Evolutionary conservation across 331 rosid genomes (phyloP).

Genomic region (Prunus yedoensis): DNA sequence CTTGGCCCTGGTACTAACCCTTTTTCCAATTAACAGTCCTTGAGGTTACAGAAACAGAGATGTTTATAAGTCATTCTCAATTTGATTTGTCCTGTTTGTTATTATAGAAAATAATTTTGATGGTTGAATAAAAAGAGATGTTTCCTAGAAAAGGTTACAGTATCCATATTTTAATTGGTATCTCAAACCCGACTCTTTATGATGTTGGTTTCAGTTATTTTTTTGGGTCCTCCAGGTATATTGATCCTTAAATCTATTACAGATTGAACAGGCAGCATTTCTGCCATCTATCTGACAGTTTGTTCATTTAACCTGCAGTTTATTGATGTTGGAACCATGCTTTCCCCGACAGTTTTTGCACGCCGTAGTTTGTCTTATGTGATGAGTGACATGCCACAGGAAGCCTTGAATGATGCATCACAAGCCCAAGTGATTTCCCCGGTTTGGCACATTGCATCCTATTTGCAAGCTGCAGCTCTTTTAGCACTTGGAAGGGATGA

Average conservation of each 20-base stretch:
- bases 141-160: not conserved
- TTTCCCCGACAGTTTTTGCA: slow-evolving; percentile 79
- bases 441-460: slow-evolving; percentile 74
- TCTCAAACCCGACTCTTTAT: not conserved
- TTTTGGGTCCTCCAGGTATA: not conserved
- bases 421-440: slow-evolving; percentile 80
- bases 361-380: slow-evolving; percentile 85
- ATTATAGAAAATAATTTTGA: not conserved
- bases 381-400: slow-evolving; percentile 61
- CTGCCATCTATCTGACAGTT: slow-evolving; percentile 30
- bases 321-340: slow-evolving; percentile 78
- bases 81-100: not conserved
- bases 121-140: not conserved
- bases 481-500: slow-evolving; percentile 50
- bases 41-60: not conserved
- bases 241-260: not conserved
- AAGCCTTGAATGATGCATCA: slow-evolving; percentile 75
- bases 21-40: not conserved
- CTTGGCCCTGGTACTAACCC: not conserved
- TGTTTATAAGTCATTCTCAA: not conserved
- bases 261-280: slow-evolving; percentile 13
- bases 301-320: slow-evolving; percentile 50
- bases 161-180: not conserved
- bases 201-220: not conserved
- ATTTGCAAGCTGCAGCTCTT: slow-evolving; percentile 76